A percentile compares a stretch with the other conserved stretches of the same genome.
Evolutionary conservation across 139 green algal species (phyloP).

Genomic region (Pleodorina starrii): DNA sequence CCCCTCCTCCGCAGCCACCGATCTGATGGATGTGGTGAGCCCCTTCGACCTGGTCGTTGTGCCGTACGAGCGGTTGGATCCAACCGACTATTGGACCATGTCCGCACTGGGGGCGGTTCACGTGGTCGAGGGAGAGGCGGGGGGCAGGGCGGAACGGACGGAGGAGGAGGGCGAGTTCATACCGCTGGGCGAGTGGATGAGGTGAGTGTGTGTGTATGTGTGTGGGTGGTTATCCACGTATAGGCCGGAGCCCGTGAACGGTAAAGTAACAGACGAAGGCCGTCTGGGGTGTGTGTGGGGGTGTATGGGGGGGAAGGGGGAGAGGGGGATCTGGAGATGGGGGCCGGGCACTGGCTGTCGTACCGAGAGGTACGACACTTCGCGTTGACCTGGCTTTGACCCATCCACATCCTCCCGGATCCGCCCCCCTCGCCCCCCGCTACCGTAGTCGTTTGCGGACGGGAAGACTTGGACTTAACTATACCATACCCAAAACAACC

Average conservation of each 20-base stretch:
- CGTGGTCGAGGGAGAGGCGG: neutral
- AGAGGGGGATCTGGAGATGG: neutral
- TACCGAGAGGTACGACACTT: too few species aligned
- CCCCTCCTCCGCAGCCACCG: slow-evolving; percentile 11
- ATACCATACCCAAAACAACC: neutral
- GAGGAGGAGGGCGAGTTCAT: slow-evolving; percentile 57
- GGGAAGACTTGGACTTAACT: too few species aligned
- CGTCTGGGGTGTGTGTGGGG: slow-evolving; percentile 45
- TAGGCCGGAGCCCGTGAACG: too few species aligned
- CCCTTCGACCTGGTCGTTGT: slow-evolving; percentile 61
- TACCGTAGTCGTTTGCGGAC: too few species aligned
- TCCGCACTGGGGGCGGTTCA: slow-evolving; percentile 50
- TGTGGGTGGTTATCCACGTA: too few species aligned
- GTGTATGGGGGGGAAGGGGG: neutral
- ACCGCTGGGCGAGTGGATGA: slow-evolving; percentile 59
- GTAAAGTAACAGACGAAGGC: too few species aligned
- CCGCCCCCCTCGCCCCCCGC: too few species aligned
- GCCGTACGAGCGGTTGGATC: slow-evolving; percentile 47
- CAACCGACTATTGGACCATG: slow-evolving; percentile 51
- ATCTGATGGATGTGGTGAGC: slow-evolving; percentile 38
- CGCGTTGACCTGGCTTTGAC: too few species aligned
- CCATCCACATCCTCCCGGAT: too few species aligned
- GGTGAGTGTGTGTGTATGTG: too few species aligned
- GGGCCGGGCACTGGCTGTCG: neutral
- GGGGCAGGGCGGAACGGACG: too few species aligned